These are phyloP conservation scores for Phoma sp. DNA, from an alignment of 2,329 filamentous ascomycete species.

Conservation along the genomic window DNA sequence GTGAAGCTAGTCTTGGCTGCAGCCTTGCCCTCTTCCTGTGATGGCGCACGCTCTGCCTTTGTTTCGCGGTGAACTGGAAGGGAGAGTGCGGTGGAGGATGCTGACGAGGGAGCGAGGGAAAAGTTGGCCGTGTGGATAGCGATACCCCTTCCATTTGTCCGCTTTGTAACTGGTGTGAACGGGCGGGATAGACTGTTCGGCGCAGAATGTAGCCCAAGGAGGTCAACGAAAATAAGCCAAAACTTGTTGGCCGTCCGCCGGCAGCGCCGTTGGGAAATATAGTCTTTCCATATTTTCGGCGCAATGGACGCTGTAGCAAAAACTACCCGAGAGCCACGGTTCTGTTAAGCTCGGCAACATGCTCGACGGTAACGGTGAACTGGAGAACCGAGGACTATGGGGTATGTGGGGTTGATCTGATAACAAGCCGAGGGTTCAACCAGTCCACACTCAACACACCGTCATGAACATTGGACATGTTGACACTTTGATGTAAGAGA, in stretches of 20 bases:
- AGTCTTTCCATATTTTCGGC: slow-evolving; percentile 28
- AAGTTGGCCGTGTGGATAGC: slow-evolving; percentile 32
- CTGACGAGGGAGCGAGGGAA: slow-evolving; percentile 26
- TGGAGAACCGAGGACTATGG: slow-evolving; percentile 34
- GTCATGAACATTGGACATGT: not conserved
- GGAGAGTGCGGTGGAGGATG: slow-evolving; percentile 30
- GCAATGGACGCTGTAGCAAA: slow-evolving; percentile 21
- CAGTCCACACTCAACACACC: not conserved
- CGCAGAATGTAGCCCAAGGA: slow-evolving; percentile 48
- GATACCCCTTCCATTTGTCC: slow-evolving; percentile 47
- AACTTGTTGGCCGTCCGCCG: slow-evolving; percentile 12
- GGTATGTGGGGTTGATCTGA: slow-evolving; percentile 20
- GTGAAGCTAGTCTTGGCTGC: slow-evolving; percentile 45
- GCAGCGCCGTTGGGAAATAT: slow-evolving; percentile 20
- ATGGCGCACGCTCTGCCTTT: slow-evolving; percentile 35
- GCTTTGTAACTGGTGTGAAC: slow-evolving; percentile 41
- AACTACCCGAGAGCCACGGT: slow-evolving; percentile 18
- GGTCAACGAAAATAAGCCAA: slow-evolving; percentile 23
- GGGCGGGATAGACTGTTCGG: slow-evolving; percentile 43
- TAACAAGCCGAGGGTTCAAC: slow-evolving; percentile 8
- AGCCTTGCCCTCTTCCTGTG: slow-evolving; percentile 44
- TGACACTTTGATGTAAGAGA: too few species aligned
- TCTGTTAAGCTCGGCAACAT: slow-evolving; percentile 42
- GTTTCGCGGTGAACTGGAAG: slow-evolving; percentile 26
- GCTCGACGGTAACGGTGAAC: slow-evolving; percentile 22